These are phyloP conservation scores for Scedosporium boydii DNA, from an alignment of 2,329 filamentous ascomycete genomes.

Conservation along the genomic window DNA sequence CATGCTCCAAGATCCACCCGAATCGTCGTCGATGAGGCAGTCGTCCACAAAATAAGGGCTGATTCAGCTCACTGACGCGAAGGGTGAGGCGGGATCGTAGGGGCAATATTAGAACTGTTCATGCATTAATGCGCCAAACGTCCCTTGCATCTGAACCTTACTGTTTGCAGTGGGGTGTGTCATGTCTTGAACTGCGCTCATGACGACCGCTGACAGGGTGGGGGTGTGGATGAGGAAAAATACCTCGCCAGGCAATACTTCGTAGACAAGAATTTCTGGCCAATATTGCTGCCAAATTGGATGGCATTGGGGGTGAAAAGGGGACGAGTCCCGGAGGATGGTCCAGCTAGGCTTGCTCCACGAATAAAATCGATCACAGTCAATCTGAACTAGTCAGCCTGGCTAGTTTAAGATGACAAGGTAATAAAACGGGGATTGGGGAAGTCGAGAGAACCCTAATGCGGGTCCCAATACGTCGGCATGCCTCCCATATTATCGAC, in stretches of 20 bases:
- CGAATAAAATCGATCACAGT: too few relatives aligned
- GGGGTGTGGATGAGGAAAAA: background rate
- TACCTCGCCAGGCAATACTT: too few relatives aligned
- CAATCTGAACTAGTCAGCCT: too few relatives aligned
- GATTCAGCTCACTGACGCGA: background rate
- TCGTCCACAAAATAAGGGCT: background rate
- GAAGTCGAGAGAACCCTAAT: background rate
- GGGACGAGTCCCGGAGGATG: too few relatives aligned
- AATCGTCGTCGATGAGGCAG: background rate
- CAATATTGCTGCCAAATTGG: too few relatives aligned
- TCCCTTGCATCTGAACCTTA: background rate
- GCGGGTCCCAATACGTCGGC: background rate
- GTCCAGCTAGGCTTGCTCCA: too few relatives aligned
- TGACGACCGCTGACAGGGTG: background rate
- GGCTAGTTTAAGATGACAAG: background rate
- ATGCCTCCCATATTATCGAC: constrained; percentile 1
- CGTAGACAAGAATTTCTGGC: too few relatives aligned
- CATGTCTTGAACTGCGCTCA: background rate
- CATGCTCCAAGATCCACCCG: background rate
- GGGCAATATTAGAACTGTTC: constrained; percentile 8
- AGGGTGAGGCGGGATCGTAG: background rate
- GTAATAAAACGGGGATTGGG: background rate
- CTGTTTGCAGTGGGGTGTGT: background rate
- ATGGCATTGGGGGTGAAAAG: too few relatives aligned
- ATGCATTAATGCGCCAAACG: constrained; percentile 10